Percentiles rank a stretch among this genome's conserved stretches.
These are phyloP conservation scores for Xenosphaeropsis pyriputrescens DNA, from an alignment of 2,329 filamentous ascomycete species.

Conservation along the genomic window DNA sequence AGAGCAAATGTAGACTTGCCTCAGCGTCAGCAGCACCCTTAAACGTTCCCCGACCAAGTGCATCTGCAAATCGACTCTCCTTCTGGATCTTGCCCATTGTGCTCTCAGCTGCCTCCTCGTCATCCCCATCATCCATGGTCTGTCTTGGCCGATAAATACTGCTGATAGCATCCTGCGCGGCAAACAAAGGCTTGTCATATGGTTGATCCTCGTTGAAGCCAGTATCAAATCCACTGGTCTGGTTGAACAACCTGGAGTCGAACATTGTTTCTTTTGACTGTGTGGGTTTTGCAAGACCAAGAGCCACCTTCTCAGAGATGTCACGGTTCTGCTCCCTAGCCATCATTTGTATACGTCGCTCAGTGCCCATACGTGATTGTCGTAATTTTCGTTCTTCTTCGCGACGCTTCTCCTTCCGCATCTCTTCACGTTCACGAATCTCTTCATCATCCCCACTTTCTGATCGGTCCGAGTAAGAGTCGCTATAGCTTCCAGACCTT, in stretches of 20 bases:
- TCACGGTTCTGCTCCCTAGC: constrained; percentile 92
- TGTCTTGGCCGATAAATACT: constrained; percentile 81
- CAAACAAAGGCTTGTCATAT: constrained; percentile 95
- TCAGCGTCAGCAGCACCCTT: constrained; percentile 75
- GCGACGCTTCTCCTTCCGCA: constrained; percentile 60
- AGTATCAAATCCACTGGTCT: constrained; percentile 75
- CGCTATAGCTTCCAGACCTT: constrained; percentile 33
- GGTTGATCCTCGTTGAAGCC: constrained; percentile 96
- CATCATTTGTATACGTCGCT: constrained; percentile 82
- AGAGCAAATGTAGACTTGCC: constrained; percentile 28
- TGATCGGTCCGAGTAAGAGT: constrained; percentile 28
- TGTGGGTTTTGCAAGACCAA: constrained; percentile 89
- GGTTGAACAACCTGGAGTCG: constrained; percentile 90
- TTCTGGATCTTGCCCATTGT: constrained; percentile 85
- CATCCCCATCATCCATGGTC: constrained; percentile 60
- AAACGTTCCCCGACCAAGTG: constrained; percentile 79
- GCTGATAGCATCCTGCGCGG: constrained; percentile 85
- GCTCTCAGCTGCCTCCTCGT: constrained; percentile 64
- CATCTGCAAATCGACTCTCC: constrained; percentile 65
- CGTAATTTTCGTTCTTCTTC: constrained; percentile 83
- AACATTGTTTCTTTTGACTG: constrained; percentile 91
- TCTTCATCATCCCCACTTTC: constrained; percentile 40
- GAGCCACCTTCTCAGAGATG: constrained; percentile 90
- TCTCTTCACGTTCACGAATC: constrained; percentile 60
- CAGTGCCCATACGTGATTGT: constrained; percentile 89